Percentiles rank a stretch among this genome's conserved stretches.
Evolutionary conservation across 208 protist species (phyloP).

Genomic region (Acanthamoeba sp.): DNA sequence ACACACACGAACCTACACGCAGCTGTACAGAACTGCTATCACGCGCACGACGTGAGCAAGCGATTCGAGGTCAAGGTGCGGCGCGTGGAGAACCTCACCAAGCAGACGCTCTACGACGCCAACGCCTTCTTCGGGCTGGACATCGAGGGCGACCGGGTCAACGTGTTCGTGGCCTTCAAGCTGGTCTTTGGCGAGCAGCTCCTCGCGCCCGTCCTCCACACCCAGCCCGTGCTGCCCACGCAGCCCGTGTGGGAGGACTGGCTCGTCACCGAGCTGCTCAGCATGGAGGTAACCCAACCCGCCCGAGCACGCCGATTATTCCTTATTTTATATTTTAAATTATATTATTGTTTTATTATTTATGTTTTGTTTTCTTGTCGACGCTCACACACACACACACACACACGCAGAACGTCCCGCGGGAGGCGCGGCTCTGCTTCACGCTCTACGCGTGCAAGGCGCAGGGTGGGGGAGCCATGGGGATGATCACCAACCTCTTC

Average conservation of each 20-base stretch:
- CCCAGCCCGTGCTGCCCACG: not conserved
- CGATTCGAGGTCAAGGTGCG: constrained; percentile 21
- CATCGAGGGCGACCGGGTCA: constrained; percentile 6
- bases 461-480: not conserved
- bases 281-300: not conserved
- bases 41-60: not conserved
- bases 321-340: no score
- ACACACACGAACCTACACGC: not conserved
- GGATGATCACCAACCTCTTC: not conserved
- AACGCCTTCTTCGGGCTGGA: constrained; percentile 6
- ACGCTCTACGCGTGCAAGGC: constrained; percentile 17
- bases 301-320: no score
- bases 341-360: no score
- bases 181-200: not conserved
- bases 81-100: not conserved
- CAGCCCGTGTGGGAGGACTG: constrained; percentile 13
- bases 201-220: not conserved
- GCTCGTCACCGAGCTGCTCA: not conserved
- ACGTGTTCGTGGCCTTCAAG: not conserved
- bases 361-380: no score
- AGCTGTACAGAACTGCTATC: not conserved
- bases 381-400: no score
- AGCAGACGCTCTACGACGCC: not conserved
- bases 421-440: constrained; percentile 20
- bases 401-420: constrained; percentile 13